phyloP scores from a whole-genome alignment of 306 rosid genomes.

The Dalbergia oliveri region DNA sequence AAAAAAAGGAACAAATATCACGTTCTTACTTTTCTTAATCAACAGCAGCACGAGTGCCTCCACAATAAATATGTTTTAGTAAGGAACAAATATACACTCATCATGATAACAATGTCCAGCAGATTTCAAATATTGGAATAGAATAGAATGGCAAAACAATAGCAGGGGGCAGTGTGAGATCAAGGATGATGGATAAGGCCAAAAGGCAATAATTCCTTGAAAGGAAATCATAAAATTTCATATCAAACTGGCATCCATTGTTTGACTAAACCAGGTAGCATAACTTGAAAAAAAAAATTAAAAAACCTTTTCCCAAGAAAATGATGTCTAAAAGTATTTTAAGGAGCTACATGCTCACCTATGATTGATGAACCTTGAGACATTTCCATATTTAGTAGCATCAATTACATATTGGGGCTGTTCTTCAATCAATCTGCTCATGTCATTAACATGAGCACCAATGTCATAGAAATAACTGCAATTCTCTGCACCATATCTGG shows the following conservation, averaged over 20 bases:
- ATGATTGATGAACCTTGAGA: constrained; percentile 95
- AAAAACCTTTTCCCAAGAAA: constrained; percentile 7
- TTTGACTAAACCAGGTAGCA: constrained; percentile 3
- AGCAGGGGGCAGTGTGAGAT: constrained; percentile 17
- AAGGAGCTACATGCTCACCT: constrained; percentile 60
- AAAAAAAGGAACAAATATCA: constrained; percentile 9
- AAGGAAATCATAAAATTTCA: constrained; percentile 12
- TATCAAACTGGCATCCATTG: not conserved
- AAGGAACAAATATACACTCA: constrained; percentile 17
- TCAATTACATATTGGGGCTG: constrained; percentile 70
- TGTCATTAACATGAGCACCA: constrained; percentile 80
- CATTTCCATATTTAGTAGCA: constrained; percentile 82
- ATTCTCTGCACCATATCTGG: constrained; percentile 68
- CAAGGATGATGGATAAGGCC: constrained; percentile 20
- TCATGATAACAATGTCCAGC: constrained; percentile 16
- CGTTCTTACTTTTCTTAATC: not conserved
- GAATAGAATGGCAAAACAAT: constrained; percentile 4
- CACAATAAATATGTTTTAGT: not conserved
- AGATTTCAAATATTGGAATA: constrained; percentile 17
- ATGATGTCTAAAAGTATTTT: constrained; percentile 2
- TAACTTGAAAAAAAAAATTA: not conserved
- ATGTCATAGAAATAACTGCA: constrained; percentile 69
- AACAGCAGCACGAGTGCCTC: not conserved
- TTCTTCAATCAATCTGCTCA: constrained; percentile 87
- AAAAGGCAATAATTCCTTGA: constrained; percentile 8